phyloP scores from a whole-genome alignment of 2,329 filamentous ascomycete species.

The Grosmannia penicillata region DNA sequence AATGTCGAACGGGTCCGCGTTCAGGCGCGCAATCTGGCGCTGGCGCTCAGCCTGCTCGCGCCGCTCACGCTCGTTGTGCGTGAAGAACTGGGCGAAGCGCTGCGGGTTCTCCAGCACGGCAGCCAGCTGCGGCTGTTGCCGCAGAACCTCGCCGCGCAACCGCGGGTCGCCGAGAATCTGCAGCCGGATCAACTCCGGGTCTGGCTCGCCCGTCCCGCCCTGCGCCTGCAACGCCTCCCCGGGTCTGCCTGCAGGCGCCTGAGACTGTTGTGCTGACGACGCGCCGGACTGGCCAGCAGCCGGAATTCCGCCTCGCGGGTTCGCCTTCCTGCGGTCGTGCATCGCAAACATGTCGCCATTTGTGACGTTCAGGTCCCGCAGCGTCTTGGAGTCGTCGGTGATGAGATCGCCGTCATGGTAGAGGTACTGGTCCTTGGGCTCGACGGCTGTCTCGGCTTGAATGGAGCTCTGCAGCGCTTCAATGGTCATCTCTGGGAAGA shows the following conservation, averaged over 20 bases:
- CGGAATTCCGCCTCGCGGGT: constrained; percentile 27
- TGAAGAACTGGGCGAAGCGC: constrained; percentile 60
- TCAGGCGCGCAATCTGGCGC: constrained; percentile 69
- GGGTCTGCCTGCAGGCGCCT: constrained; percentile 15
- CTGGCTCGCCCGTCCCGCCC: constrained; percentile 24
- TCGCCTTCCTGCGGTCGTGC: constrained; percentile 45
- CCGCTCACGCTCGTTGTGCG: constrained; percentile 53
- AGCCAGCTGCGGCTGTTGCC: constrained; percentile 63
- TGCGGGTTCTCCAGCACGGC: constrained; percentile 60
- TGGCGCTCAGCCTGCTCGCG: constrained; percentile 63
- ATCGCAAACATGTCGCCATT: constrained; percentile 90
- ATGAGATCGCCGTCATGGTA: constrained; percentile 83
- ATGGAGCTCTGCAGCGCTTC: constrained; percentile 79
- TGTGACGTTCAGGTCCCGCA: constrained; percentile 64
- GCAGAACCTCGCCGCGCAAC: constrained; percentile 54
- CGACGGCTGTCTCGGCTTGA: constrained; percentile 65
- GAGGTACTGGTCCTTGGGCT: constrained; percentile 61
- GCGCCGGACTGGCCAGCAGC: constrained; percentile 14
- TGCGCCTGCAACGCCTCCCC: constrained; percentile 15
- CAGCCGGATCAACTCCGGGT: constrained; percentile 70
- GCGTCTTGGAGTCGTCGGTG: constrained; percentile 60
- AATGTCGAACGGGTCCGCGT: constrained; percentile 86
- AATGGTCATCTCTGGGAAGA: constrained; percentile 69
- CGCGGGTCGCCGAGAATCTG: constrained; percentile 68
- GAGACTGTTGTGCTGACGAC: constrained; percentile 16